Conservation (phyloP, 768 basidiomycete species). For the Lyophyllum semitale region DNA sequence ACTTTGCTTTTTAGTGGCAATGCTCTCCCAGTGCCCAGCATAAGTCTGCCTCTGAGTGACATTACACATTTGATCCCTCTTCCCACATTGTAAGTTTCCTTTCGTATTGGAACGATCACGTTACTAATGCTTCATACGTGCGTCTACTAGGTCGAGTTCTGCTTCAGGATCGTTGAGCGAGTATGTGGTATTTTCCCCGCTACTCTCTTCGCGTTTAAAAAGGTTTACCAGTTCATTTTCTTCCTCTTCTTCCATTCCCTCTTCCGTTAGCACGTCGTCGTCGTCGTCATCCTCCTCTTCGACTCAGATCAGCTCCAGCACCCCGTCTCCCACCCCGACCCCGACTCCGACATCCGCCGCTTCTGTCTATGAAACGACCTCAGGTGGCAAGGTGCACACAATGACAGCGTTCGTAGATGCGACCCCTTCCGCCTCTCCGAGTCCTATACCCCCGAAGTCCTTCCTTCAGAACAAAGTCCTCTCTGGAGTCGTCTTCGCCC, state of each 20-base stretch:
- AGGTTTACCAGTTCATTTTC: neutral
- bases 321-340: slow-evolving; percentile 15
- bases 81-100: neutral
- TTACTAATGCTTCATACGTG: neutral
- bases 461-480: slow-evolving; percentile 71
- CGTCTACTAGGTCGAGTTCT: neutral
- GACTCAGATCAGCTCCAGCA: slow-evolving; percentile 10
- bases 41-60: neutral
- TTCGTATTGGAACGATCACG: neutral
- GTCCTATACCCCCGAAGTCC: slow-evolving; percentile 23
- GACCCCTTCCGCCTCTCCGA: slow-evolving; percentile 25
- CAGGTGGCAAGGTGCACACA: slow-evolving; percentile 32
- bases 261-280: slow-evolving; percentile 1
- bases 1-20: neutral
- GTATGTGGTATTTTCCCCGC: neutral
- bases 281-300: slow-evolving; percentile 3
- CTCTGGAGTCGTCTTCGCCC: slow-evolving; percentile 57
- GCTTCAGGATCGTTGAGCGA: slow-evolving; percentile 6
- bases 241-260: neutral
- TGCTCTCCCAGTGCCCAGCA: neutral
- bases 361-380: slow-evolving; percentile 21
- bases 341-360: slow-evolving; percentile 15
- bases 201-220: neutral
- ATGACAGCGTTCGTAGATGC: slow-evolving; percentile 28
- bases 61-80: neutral